phyloP scores from a whole-genome alignment of 352 stramenopile species.

The Hyaloperonospora brassicae region DNA sequence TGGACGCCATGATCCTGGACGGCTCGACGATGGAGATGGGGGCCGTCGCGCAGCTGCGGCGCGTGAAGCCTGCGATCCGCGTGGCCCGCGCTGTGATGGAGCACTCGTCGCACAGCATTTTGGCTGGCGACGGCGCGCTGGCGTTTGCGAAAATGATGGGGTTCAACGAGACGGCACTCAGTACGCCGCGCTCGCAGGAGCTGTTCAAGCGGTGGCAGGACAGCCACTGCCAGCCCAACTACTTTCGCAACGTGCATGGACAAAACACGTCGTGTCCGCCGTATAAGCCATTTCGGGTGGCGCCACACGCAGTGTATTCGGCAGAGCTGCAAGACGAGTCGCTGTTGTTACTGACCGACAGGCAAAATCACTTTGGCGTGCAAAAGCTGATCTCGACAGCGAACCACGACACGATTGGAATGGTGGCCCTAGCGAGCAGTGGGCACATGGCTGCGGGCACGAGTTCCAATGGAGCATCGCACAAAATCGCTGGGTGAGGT shows the following conservation, averaged over 20 bases:
- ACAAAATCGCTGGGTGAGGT: conserved; percentile 81
- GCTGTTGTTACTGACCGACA: conserved; percentile 12
- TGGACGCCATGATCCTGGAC: conserved; percentile 90
- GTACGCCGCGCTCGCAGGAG: conserved; percentile 49
- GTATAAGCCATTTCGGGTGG: conserved; percentile 42
- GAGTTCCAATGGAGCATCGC: conserved; percentile 84
- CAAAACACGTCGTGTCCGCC: conserved; percentile 73
- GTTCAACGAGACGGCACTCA: conserved; percentile 65
- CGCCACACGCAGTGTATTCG: conserved; percentile 19
- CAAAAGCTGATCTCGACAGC: conserved; percentile 36
- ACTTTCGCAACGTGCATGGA: conserved; percentile 69
- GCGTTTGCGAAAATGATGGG: conserved; percentile 88
- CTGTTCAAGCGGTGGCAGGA: conserved; percentile 50
- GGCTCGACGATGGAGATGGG: conserved; percentile 79
- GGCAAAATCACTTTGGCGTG: conserved; percentile 13
- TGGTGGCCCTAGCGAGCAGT: conserved; percentile 57
- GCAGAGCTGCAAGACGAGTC: conserved; percentile 11
- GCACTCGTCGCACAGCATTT: conserved; percentile 82
- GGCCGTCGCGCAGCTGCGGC: conserved; percentile 68
- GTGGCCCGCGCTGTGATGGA: conserved; percentile 84
- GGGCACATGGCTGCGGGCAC: conserved; percentile 75
- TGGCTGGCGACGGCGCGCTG: conserved; percentile 79
- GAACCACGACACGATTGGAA: conserved; percentile 90
- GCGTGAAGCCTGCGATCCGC: conserved; percentile 75
- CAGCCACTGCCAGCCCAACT: conserved; percentile 84